phyloP scores from a whole-genome alignment of 169 alveolate genomes.

The Haemoproteus tartakovskyi region DNA sequence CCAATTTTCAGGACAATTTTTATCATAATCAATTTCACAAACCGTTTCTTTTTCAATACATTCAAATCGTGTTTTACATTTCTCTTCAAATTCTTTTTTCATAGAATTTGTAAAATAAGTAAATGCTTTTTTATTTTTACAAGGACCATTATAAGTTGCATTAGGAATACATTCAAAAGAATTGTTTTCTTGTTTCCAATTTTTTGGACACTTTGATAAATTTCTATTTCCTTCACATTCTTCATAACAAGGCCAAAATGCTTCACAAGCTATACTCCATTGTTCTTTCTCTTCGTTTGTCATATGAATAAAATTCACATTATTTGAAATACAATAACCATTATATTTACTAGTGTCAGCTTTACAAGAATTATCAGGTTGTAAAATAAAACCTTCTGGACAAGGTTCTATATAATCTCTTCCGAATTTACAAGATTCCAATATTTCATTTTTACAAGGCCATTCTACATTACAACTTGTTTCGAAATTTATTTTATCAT shows the following conservation, averaged over 20 bases:
- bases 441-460: constrained; percentile 22
- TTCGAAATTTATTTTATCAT: constrained; percentile 42
- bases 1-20: constrained; percentile 56
- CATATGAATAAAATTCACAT: constrained; percentile 34
- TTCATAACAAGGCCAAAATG: constrained; percentile 62
- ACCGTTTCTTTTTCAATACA: constrained; percentile 1
- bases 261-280: constrained; percentile 64
- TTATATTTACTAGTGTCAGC: constrained; percentile 49
- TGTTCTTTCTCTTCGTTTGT: constrained; percentile 38
- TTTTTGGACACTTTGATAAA: constrained; percentile 35
- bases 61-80: constrained; percentile 40
- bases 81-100: constrained; percentile 61
- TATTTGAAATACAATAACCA: constrained; percentile 32
- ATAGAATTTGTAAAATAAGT: constrained; percentile 18
- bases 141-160: constrained; percentile 41
- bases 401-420: constrained; percentile 55
- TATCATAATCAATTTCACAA: constrained; percentile 19
- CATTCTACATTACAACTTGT: constrained; percentile 63
- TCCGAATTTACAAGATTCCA: constrained; percentile 6
- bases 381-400: constrained; percentile 48
- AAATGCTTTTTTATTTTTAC: constrained; percentile 28
- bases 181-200: constrained; percentile 25
- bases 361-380: constrained; percentile 38
- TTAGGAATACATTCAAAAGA: constrained; percentile 35
- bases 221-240: constrained; percentile 6